These are phyloP conservation scores for Neonectria ditissima DNA, from an alignment of 2,329 filamentous ascomycete genomes.

Conservation along the genomic window DNA sequence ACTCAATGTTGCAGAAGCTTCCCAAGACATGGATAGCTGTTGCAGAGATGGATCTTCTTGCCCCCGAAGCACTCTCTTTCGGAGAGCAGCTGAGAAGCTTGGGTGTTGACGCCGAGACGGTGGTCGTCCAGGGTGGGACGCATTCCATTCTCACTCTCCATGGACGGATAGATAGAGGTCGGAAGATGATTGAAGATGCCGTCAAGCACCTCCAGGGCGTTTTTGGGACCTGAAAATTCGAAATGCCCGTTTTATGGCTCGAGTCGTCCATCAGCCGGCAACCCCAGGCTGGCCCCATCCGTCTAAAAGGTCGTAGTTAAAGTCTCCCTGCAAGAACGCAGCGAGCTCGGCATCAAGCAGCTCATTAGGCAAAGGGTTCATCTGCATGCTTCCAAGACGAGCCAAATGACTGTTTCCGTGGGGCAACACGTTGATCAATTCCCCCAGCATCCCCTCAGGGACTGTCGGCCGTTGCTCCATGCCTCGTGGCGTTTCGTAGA, in stretches of 20 bases:
- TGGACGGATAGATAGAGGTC: conserved; percentile 39
- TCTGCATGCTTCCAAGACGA: conserved; percentile 20
- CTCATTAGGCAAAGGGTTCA: conserved; percentile 19
- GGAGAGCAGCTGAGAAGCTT: conserved; percentile 41
- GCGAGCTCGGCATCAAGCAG: conserved; percentile 29
- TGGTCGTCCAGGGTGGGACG: conserved; percentile 39
- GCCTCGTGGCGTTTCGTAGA: neutral
- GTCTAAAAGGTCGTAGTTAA: conserved; percentile 26
- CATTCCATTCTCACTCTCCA: conserved; percentile 45
- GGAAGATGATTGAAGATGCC: conserved; percentile 40
- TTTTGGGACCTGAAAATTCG: conserved; percentile 31
- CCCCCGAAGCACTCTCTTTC: conserved; percentile 47
- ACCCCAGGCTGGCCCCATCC: conserved; percentile 13
- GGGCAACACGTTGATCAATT: conserved; percentile 27
- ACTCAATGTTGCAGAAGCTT: conserved; percentile 39
- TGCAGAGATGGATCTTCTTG: conserved; percentile 50
- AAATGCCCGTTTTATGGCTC: neutral
- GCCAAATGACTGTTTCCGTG: conserved; percentile 15
- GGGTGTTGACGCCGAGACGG: conserved; percentile 35
- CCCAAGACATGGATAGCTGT: conserved; percentile 49
- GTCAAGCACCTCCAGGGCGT: conserved; percentile 34
- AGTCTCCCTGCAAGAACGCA: conserved; percentile 28
- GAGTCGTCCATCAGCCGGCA: neutral
- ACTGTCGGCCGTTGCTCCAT: conserved; percentile 11
- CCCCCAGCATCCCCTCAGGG: conserved; percentile 27